phyloP scores from a whole-genome alignment of 2,329 filamentous ascomycete species.

The Penicillium olsonii region DNA sequence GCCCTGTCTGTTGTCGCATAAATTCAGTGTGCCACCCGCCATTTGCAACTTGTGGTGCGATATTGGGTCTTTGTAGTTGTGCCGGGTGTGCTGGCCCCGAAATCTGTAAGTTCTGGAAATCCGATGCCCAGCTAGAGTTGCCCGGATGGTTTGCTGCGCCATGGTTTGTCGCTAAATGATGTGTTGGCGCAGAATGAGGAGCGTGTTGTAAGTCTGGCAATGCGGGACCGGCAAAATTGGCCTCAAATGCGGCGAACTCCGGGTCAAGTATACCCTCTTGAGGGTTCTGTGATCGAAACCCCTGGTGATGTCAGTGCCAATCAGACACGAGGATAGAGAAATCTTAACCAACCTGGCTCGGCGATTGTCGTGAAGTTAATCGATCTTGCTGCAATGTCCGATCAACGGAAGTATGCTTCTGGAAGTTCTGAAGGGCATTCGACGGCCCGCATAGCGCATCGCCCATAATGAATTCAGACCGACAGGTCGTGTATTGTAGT shows the following conservation, averaged over 20 bases:
- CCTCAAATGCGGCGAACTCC: conserved; percentile 70
- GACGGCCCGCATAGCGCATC: conserved; percentile 73
- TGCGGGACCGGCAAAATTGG: conserved; percentile 32
- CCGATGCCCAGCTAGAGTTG: conserved; percentile 44
- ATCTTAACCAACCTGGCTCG: conserved; percentile 48
- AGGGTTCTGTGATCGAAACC: conserved; percentile 62
- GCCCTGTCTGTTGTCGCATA: conserved; percentile 41
- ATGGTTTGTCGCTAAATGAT: conserved; percentile 26
- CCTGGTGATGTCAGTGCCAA: conserved; percentile 44
- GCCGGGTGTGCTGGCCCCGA: conserved; percentile 44
- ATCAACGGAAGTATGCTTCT: conserved; percentile 69
- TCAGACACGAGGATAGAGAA: not conserved
- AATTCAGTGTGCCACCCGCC: conserved; percentile 65
- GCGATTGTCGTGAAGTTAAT: conserved; percentile 55
- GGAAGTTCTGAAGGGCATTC: conserved; percentile 72
- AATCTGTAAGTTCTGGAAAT: conserved; percentile 49
- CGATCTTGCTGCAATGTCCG: conserved; percentile 74
- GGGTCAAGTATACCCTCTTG: conserved; percentile 60
- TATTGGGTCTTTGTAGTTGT: conserved; percentile 49
- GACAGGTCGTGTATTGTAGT: not conserved
- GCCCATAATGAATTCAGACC: conserved; percentile 52
- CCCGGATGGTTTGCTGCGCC: conserved; percentile 10
- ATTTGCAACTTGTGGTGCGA: conserved; percentile 35
- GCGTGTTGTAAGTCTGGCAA: conserved; percentile 42
- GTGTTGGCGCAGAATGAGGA: conserved; percentile 29